A percentile compares a stretch with the other conserved stretches of the same genome.
These are phyloP conservation scores for Boletus rubescentipes DNA, from an alignment of 768 basidiomycete species.

Conservation along the genomic window DNA sequence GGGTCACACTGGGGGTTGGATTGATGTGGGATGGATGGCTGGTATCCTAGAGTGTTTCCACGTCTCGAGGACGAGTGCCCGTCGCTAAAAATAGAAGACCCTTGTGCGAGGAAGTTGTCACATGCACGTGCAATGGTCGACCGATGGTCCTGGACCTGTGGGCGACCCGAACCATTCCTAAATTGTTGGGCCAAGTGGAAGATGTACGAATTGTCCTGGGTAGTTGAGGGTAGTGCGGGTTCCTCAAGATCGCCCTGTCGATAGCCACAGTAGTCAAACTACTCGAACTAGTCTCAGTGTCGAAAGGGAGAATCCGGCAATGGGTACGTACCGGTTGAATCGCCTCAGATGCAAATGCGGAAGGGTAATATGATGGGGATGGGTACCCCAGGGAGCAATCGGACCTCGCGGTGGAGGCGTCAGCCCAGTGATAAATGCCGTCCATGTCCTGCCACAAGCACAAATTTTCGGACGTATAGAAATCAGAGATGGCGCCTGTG, in stretches of 20 bases:
- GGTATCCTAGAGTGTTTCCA: slow-evolving; percentile 17
- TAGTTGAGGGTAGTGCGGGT: slow-evolving; percentile 1
- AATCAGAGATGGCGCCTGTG: slow-evolving; percentile 14
- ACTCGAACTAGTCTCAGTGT: slow-evolving; percentile 1
- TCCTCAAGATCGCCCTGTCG: slow-evolving; percentile 18
- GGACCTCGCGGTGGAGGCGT: slow-evolving; percentile 25
- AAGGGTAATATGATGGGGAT: slow-evolving; percentile 12
- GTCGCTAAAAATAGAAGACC: slow-evolving; percentile 30
- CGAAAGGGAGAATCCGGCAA: not conserved
- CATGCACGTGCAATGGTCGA: slow-evolving; percentile 33
- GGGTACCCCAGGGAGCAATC: slow-evolving; percentile 23
- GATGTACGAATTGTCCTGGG: slow-evolving; percentile 23
- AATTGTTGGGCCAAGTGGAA: slow-evolving; percentile 25
- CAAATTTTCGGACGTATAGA: slow-evolving; percentile 29
- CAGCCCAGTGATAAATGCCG: slow-evolving; percentile 29
- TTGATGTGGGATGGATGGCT: slow-evolving; percentile 13
- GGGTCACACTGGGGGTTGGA: slow-evolving; percentile 16
- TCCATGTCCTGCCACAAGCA: slow-evolving; percentile 29
- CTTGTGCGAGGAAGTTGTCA: slow-evolving; percentile 33
- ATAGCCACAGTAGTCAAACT: slow-evolving; percentile 21
- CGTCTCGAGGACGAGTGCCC: slow-evolving; percentile 20
- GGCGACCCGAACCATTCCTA: slow-evolving; percentile 16
- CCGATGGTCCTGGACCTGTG: slow-evolving; percentile 31
- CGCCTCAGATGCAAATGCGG: slow-evolving; percentile 17
- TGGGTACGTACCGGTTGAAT: slow-evolving; percentile 18